These are phyloP conservation scores for Chlorella vulgaris DNA, from an alignment of 139 green algal species.

Conservation along the genomic window DNA sequence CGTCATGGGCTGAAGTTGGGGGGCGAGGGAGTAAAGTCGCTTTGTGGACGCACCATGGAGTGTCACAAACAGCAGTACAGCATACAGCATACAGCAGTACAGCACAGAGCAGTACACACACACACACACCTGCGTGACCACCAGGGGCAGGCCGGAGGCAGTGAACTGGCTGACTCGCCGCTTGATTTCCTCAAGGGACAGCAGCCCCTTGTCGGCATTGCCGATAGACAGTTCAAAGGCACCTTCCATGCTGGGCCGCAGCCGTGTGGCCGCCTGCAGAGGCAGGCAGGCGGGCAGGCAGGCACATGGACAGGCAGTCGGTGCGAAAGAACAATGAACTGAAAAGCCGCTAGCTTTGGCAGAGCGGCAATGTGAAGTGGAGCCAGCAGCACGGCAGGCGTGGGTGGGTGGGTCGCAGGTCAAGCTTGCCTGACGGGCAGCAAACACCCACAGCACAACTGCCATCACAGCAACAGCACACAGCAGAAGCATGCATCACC, in stretches of 20 bases:
- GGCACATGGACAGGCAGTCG: not conserved
- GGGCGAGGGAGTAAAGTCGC: too few relatives aligned
- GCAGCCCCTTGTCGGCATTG: conserved; percentile 92
- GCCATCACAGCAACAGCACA: not conserved
- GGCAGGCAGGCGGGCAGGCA: not conserved
- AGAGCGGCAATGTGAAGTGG: too few relatives aligned
- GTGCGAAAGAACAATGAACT: too few relatives aligned
- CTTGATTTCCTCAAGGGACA: conserved; percentile 63
- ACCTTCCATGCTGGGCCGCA: conserved; percentile 33
- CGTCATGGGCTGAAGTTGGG: too few relatives aligned
- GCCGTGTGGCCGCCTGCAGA: not conserved
- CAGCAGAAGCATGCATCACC: not conserved
- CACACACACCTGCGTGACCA: conserved; percentile 64
- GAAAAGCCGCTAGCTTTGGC: too few relatives aligned
- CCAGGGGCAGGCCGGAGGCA: conserved; percentile 58
- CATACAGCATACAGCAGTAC: too few relatives aligned
- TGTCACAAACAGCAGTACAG: too few relatives aligned
- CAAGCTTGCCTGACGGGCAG: too few relatives aligned
- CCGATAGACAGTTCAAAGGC: conserved; percentile 84
- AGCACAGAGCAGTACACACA: not conserved
- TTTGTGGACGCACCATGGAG: too few relatives aligned
- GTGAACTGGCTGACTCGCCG: conserved; percentile 80
- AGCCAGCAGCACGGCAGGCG: too few relatives aligned
- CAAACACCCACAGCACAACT: too few relatives aligned
- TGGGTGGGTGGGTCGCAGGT: too few relatives aligned